Base-by-base conservation (phyloP, 73 alveolate species). In the Paraurostyla sp. region DNA sequence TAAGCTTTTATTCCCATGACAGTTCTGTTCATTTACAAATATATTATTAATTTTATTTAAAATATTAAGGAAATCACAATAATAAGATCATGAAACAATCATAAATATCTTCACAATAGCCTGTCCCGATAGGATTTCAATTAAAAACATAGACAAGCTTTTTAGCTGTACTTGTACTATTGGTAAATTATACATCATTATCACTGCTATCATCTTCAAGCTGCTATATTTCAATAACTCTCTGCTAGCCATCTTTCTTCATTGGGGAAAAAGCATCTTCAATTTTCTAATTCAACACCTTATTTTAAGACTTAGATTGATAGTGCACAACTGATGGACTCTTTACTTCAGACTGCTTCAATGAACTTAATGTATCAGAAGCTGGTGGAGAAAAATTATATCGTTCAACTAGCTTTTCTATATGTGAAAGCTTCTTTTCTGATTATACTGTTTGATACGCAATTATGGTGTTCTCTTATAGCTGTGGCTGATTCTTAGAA, bases 341-440 rank as follows among this genome's bases (percentile, higher is more conserved):
- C n/a, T n/a, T n/a, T n/a, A n/a, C n/a, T n/a, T n/a, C n/a, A n/a
- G n/a, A n/a, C n/a, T n/a, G n/a, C n/a, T n/a, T n/a, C n/a, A n/a
- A n/a, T n/a, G n/a, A n/a, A n/a, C n/a, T n/a, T n/a, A n/a, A n/a
- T n/a, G 46, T 6, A 4, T 65, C 60, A 38, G 82, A 65, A 18
- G 13, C 13, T 16, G 82, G 58, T 13, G 82, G 82, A 16, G 82
- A 65, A 22, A 65, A 65, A 7, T 36, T 65, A 65, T 65, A 65
- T 6, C 42, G 4, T 16, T 65, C 82, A 65, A 65, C 60, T 1
- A 36, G 40, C 13, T 65, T 65, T 38, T 65, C 58, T n/a, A n/a
- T n/a, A n/a, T n/a, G n/a, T n/a, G n/a, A n/a, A n/a, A n/a, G n/a
- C n/a, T n/a, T n/a, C n/a, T n/a, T n/a, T n/a, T n/a, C n/a, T n/a